Conservation (phyloP, 2,329 filamentous ascomycete genomes). For the Onygenales sp. region DNA sequence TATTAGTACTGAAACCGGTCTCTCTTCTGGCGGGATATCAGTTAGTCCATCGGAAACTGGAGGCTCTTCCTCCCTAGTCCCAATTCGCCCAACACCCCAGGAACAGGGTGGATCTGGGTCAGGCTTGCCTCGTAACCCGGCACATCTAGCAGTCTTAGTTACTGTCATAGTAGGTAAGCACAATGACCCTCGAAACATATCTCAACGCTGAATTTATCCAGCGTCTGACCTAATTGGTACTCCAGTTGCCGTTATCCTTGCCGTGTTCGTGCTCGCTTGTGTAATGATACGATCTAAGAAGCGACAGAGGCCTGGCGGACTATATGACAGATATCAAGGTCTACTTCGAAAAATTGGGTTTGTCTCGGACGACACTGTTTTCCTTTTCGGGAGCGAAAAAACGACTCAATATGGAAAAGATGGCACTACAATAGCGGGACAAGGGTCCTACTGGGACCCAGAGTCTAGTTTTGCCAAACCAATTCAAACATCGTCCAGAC, state of each 20-base stretch:
- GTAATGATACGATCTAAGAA: neutral
- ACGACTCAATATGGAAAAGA: neutral
- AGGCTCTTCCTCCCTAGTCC: neutral
- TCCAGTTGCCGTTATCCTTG: neutral
- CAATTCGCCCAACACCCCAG: neutral
- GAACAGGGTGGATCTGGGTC: neutral
- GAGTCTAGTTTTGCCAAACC: conserved; percentile 11
- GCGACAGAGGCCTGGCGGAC: neutral
- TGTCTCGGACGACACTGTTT: neutral
- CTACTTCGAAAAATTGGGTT: neutral
- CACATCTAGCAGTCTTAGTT: conserved; percentile 3
- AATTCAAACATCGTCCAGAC: neutral
- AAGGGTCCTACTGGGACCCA: conserved; percentile 7
- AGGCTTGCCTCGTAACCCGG: neutral
- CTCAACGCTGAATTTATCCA: neutral
- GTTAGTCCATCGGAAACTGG: neutral
- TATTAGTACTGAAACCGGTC: neutral
- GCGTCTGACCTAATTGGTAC: neutral
- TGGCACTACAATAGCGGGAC: neutral
- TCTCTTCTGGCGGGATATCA: neutral
- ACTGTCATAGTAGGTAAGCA: conserved; percentile 1
- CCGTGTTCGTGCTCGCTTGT: neutral
- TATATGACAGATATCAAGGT: conserved; percentile 1
- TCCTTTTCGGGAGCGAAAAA: neutral
- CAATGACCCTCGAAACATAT: neutral